Conservation (phyloP, 176 grass and related monocot species). For the Raddia distichophylla region DNA sequence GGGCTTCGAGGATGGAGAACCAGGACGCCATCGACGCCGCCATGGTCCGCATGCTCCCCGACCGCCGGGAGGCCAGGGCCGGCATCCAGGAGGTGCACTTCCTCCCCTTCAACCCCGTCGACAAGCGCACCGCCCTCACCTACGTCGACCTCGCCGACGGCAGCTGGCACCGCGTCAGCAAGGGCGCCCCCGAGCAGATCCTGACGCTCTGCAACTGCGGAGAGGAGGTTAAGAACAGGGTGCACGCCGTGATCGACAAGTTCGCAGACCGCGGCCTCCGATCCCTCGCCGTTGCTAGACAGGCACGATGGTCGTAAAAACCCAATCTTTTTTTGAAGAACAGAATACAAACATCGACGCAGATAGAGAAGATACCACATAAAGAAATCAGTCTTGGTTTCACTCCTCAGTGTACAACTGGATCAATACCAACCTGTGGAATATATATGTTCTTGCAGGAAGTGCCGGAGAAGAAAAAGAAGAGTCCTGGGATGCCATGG, state of each 20-base stretch:
- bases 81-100: constrained; percentile 85
- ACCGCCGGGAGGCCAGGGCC: constrained; percentile 80
- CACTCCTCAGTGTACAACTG: neutral
- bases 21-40: constrained; percentile 97
- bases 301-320: constrained; percentile 32
- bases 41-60: constrained; percentile 85
- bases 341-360: too few species aligned
- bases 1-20: constrained; percentile 85
- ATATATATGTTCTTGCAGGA: constrained; percentile 35
- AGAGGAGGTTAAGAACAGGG: constrained; percentile 52
- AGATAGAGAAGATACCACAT: too few species aligned
- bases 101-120: constrained; percentile 94
- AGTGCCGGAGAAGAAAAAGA: constrained; percentile 79
- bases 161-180: constrained; percentile 83
- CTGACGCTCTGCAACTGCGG: constrained; percentile 64
- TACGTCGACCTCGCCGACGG: constrained; percentile 44
- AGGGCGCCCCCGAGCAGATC: constrained; percentile 98
- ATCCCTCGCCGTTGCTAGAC: constrained; percentile 75
- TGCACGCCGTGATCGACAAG: constrained; percentile 75
- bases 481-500: constrained; percentile 69
- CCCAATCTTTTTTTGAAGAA: neutral
- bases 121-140: constrained; percentile 96
- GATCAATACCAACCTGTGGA: neutral
- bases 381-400: neutral
- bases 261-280: constrained; percentile 88